A percentile compares a stretch with the other conserved stretches of the same genome.
These are phyloP conservation scores for Plasmodium sp. DNA, from an alignment of 169 alveolate genomes.

Conservation along the genomic window DNA sequence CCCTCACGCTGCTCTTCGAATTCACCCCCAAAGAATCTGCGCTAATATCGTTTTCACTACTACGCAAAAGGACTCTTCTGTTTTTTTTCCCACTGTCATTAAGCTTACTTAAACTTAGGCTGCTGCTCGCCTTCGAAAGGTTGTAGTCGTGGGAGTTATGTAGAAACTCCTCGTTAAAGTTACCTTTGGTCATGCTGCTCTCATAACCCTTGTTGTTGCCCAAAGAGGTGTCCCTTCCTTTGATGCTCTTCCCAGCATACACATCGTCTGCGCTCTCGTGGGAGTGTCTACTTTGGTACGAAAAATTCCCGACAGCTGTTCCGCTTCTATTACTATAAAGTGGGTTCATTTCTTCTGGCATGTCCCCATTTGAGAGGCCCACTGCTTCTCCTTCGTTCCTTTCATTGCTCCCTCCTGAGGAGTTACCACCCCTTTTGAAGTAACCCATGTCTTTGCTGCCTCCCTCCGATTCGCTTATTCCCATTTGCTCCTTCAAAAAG, in stretches of 20 bases:
- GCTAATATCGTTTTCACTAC: background rate
- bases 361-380: background rate
- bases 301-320: background rate
- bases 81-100: background rate
- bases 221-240: background rate
- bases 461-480: background rate
- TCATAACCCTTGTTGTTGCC: background rate
- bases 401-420: background rate
- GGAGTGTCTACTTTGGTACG: background rate
- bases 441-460: background rate
- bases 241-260: background rate
- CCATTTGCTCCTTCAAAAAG: conserved; percentile 2
- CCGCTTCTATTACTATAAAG: background rate
- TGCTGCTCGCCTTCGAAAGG: background rate
- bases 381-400: background rate
- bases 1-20: background rate
- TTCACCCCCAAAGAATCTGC: background rate
- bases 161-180: background rate
- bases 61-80: background rate
- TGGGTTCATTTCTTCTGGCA: background rate
- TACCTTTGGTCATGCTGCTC: background rate
- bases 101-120: background rate
- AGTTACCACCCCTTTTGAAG: conserved; percentile 4
- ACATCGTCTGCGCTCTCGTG: background rate
- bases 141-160: background rate